Evolutionary conservation across 306 rosid species (phyloP), one percentile per base, ranked within the genome.

Genomic region (Cucurbita ficifolia): DNA sequence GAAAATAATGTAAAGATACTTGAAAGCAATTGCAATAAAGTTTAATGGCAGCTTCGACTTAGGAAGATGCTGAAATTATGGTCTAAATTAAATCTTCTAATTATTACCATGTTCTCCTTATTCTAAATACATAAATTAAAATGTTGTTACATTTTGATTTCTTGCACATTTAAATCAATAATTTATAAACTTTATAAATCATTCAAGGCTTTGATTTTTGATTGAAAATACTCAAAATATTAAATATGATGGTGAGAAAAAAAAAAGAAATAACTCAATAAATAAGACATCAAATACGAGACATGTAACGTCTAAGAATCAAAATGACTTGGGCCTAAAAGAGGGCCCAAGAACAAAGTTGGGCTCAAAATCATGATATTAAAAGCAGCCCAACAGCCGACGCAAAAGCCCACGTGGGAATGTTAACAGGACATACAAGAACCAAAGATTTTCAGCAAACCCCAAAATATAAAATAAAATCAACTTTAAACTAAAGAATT

Each of bases 401-500:
- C 17, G 16, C 39, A 19, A 5, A 29, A 45, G 33, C 73, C 70
- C 70, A 62, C 8, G n/a, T 38, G 49, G 49, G 7, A 62, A 24
- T 7, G 49, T 9, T 2, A 45, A 45, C 8, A n/a, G 70, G 16
- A 21, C 54, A 67, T 40, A 42, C 19, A 67, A 68, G 21, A 22
- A 49, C 43, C 22, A 48, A 70, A 69, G 33, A 24, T 29, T 10
- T n/a, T 46, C 73, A 22, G 55, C 19, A 68, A 68, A 3, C 39
- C 72, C 73, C 40, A 29, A 50, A 50, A 46, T 5, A 8, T 12
- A n/a, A 40, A 42, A 19, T 43, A 0, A 69, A 67, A 8, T 70
- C 58, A 70, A 69, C 50, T 46, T 14, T 10, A 46, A 14, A 68
- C 74, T 70, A 49, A 50, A 48, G 74, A 70, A 70, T 70, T 70